Evolutionary conservation across 345 rosid species (phyloP).

Genomic region (Carallia brachiata): DNA sequence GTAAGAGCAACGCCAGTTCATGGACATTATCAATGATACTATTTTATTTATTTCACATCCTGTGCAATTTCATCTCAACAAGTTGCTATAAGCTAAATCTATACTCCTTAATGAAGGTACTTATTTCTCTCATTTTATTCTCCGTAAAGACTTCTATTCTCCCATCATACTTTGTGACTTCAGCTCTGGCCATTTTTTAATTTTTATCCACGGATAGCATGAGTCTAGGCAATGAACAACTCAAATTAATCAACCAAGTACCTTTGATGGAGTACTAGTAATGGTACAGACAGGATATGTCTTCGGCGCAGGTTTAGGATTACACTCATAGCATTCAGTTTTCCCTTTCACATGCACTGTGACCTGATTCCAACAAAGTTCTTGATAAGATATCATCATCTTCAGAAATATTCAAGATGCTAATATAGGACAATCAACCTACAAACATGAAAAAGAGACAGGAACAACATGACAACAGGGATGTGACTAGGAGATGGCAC

Average conservation of each 20-base stretch:
- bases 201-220: too few species aligned
- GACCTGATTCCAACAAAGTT: constrained; percentile 48
- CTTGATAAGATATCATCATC: constrained; percentile 1
- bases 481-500: background rate
- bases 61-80: background rate
- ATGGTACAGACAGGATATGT: constrained; percentile 98
- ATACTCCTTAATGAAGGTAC: background rate
- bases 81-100: background rate
- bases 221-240: too few species aligned
- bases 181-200: too few species aligned
- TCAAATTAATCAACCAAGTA: constrained; percentile 19
- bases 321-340: constrained; percentile 97
- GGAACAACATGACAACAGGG: background rate
- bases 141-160: too few species aligned
- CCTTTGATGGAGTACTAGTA: constrained; percentile 99
- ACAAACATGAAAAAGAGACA: constrained; percentile 4
- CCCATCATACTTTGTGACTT: too few species aligned
- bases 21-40: background rate
- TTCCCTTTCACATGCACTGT: constrained; percentile 89
- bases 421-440: background rate
- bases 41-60: background rate
- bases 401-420: constrained; percentile 16
- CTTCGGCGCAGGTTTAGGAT: constrained; percentile 94
- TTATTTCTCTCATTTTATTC: too few species aligned
- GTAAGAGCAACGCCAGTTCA: background rate